Evolutionary conservation across 306 rosid genomes (phyloP).

Genomic region (Carpinus fangiana): DNA sequence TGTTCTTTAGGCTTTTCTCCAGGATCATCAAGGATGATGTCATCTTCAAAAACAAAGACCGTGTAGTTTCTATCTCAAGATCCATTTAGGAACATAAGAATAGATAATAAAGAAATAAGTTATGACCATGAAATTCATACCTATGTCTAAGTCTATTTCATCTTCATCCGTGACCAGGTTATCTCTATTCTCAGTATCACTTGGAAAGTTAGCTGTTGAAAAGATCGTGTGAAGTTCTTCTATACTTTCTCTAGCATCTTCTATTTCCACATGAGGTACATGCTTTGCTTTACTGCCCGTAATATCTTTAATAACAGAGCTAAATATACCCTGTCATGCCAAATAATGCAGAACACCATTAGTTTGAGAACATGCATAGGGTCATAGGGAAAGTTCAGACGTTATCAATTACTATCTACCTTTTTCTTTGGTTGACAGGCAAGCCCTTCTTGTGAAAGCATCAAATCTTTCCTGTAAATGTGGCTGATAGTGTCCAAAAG

Average conservation of each 20-base stretch:
- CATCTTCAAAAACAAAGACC: slow-evolving; percentile 47
- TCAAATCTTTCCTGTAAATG: slow-evolving; percentile 55
- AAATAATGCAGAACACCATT: background rate
- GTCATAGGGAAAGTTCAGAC: background rate
- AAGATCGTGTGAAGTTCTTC: slow-evolving; percentile 60
- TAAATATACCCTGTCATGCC: slow-evolving; percentile 66
- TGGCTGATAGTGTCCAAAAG: slow-evolving; percentile 54
- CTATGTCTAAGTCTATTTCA: slow-evolving; percentile 54
- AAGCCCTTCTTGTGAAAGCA: slow-evolving; percentile 43
- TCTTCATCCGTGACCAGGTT: slow-evolving; percentile 39
- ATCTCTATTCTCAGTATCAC: slow-evolving; percentile 42
- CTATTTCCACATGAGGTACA: slow-evolving; percentile 48
- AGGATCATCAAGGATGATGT: slow-evolving; percentile 61
- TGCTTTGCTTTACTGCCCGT: slow-evolving; percentile 68
- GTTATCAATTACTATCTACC: slow-evolving; percentile 39
- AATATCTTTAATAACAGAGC: slow-evolving; percentile 76
- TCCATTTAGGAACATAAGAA: background rate
- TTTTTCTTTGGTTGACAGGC: slow-evolving; percentile 56
- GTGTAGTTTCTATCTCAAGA: slow-evolving; percentile 11
- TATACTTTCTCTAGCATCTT: slow-evolving; percentile 55
- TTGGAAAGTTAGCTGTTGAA: slow-evolving; percentile 56
- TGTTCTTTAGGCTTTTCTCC: slow-evolving; percentile 68
- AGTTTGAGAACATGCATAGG: background rate
- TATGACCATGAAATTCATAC: slow-evolving; percentile 40
- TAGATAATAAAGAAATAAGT: background rate